phyloP scores from a whole-genome alignment of 495 filamentous ascomycete species.

The Hypoxylon lienhwacheense region DNA sequence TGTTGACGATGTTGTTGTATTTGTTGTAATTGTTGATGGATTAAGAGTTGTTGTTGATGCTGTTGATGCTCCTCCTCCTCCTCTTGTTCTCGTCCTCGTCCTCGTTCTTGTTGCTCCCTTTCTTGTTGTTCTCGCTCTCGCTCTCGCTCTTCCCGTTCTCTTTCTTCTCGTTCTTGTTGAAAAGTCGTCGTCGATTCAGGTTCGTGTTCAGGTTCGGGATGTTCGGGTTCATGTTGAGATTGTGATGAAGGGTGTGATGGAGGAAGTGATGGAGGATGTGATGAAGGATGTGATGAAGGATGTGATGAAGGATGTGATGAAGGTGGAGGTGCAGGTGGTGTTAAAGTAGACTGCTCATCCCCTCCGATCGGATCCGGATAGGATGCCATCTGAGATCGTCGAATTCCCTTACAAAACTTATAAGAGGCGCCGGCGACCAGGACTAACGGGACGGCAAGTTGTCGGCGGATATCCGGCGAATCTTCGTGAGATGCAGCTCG shows the following conservation, averaged over 20 bases:
- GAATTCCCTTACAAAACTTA: constrained; percentile 5
- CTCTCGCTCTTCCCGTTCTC: neutral
- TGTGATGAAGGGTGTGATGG: no score
- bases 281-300: no score
- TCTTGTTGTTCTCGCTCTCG: neutral
- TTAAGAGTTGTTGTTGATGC: neutral
- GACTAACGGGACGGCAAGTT: constrained; percentile 36
- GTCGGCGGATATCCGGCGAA: constrained; percentile 42
- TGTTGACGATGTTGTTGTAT: neutral
- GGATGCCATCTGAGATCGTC: constrained; percentile 32
- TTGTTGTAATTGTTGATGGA: no score
- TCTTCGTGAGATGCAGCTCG: constrained; percentile 39
- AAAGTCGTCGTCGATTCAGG: constrained; percentile 3
- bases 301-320: no score
- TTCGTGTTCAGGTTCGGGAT: constrained; percentile 1
- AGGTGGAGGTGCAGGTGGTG: no score
- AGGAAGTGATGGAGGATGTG: no score
- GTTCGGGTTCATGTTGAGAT: no score
- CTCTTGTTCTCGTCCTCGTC: neutral
- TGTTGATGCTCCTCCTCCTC: neutral
- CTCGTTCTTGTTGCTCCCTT: no score
- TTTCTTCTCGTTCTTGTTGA: constrained; percentile 9
- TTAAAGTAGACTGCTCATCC: no score
- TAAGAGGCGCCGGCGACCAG: constrained; percentile 10
- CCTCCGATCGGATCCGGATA: constrained; percentile 35